phyloP scores from a whole-genome alignment of 495 filamentous ascomycete species.

The Bacidia gigantensis region DNA sequence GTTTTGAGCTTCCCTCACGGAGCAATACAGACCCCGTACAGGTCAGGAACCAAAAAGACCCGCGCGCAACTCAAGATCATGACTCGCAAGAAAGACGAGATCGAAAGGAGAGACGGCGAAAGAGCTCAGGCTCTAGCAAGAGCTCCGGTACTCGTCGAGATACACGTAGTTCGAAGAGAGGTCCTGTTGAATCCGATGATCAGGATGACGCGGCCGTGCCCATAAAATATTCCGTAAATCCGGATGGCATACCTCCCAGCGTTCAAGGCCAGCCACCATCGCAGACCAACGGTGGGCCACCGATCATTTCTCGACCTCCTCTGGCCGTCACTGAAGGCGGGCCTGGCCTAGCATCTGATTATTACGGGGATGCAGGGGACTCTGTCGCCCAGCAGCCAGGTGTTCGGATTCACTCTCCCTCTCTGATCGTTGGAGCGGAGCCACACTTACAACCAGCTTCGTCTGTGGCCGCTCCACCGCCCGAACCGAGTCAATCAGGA shows the following conservation, averaged over 20 bases:
- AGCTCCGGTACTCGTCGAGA: background rate
- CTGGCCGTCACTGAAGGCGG: slow-evolving; percentile 28
- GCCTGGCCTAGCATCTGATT: slow-evolving; percentile 48
- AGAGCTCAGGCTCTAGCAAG: background rate
- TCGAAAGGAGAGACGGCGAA: slow-evolving; percentile 23
- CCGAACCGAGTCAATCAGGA: slow-evolving; percentile 38
- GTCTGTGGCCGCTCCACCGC: slow-evolving; percentile 32
- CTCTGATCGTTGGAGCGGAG: slow-evolving; percentile 37
- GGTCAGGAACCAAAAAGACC: background rate
- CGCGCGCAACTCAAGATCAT: background rate
- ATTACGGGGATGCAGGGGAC: slow-evolving; percentile 52
- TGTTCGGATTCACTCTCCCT: slow-evolving; percentile 37
- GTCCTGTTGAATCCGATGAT: slow-evolving; percentile 24
- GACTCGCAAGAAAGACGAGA: background rate
- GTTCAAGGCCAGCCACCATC: slow-evolving; percentile 46
- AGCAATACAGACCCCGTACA: background rate
- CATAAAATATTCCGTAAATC: slow-evolving; percentile 33
- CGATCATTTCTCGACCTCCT: slow-evolving; percentile 39
- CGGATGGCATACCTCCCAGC: slow-evolving; percentile 29
- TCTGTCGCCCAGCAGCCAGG: slow-evolving; percentile 50
- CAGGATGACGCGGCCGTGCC: slow-evolving; percentile 26
- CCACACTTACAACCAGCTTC: slow-evolving; percentile 39
- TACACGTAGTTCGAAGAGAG: slow-evolving; percentile 2
- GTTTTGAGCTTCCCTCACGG: background rate
- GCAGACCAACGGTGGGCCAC: slow-evolving; percentile 33